phyloP scores from a whole-genome alignment of 2,329 filamentous ascomycete species.

The Monosporascus sp. region DNA sequence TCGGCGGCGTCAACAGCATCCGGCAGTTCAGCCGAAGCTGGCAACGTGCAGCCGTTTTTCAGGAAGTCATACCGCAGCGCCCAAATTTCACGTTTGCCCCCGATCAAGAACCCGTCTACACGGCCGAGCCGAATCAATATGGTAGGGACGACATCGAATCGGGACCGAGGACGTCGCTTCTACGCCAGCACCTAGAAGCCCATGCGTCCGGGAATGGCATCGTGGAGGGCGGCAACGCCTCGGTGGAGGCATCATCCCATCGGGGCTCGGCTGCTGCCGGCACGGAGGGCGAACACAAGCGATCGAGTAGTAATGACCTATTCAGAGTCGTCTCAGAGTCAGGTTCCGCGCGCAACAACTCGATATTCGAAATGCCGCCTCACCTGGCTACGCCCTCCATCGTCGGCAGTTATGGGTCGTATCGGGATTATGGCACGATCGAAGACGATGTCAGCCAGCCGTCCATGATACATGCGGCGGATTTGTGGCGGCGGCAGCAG shows the following conservation, averaged over 20 bases:
- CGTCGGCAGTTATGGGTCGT: conserved; percentile 64
- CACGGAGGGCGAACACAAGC: conserved; percentile 32
- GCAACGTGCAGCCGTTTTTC: conserved; percentile 84
- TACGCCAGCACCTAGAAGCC: conserved; percentile 47
- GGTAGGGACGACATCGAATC: conserved; percentile 35
- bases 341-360: conserved; percentile 31
- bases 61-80: conserved; percentile 76
- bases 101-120: conserved; percentile 43
- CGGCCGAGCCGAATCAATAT: conserved; percentile 33
- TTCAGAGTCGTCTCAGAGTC: conserved; percentile 21
- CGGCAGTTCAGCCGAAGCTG: conserved; percentile 90
- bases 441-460: conserved; percentile 33
- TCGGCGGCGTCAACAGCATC: conserved; percentile 88
- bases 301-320: conserved; percentile 37
- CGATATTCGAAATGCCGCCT: conserved; percentile 53
- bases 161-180: conserved; percentile 36
- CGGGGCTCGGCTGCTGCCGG: not conserved
- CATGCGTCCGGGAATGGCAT: conserved; percentile 23
- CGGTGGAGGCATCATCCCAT: conserved; percentile 14
- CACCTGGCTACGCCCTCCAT: conserved; percentile 63
- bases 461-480: conserved; percentile 46
- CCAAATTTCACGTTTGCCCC: conserved; percentile 65
- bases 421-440: conserved; percentile 50
- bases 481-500: conserved; percentile 49
- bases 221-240: conserved; percentile 20